phyloP scores from a whole-genome alignment of 192 early-diverging fungal genomes.

The Linnemannia exigua region DNA sequence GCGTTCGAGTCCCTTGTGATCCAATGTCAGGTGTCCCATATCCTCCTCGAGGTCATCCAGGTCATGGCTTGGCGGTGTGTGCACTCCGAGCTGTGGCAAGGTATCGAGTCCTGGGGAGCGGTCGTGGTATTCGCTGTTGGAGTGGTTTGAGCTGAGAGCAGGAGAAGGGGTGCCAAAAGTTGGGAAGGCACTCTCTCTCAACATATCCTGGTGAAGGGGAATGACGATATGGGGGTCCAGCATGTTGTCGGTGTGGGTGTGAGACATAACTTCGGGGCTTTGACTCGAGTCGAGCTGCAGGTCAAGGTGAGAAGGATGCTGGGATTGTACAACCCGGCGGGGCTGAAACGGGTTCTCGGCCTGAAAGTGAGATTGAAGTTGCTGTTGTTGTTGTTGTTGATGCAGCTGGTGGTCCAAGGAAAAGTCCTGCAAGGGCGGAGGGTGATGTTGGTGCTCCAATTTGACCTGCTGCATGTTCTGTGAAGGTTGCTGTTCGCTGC shows the following conservation, averaged over 20 bases:
- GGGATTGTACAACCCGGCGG: constrained; percentile 14
- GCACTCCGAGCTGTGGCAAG: constrained; percentile 24
- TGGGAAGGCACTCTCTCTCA: constrained; percentile 23
- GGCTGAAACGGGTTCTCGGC: constrained; percentile 12
- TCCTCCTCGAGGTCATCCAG: constrained; percentile 68
- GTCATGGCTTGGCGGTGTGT: constrained; percentile 54
- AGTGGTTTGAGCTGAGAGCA: constrained; percentile 38
- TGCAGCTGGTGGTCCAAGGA: not conserved
- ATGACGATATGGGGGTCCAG: constrained; percentile 25
- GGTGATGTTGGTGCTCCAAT: constrained; percentile 12
- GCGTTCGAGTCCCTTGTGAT: constrained; percentile 78
- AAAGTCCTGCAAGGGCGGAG: constrained; percentile 7
- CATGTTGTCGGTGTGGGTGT: constrained; percentile 23
- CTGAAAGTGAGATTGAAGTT: constrained; percentile 1
- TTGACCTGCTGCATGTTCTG: not conserved
- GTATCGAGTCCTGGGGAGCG: constrained; percentile 22
- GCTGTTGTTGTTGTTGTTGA: constrained; percentile 19
- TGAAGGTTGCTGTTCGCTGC: constrained; percentile 21
- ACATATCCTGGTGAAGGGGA: constrained; percentile 31
- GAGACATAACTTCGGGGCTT: constrained; percentile 22
- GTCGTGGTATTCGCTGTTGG: constrained; percentile 17
- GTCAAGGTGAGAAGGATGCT: constrained; percentile 19
- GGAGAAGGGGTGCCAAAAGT: constrained; percentile 47
- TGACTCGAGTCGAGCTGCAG: constrained; percentile 34
- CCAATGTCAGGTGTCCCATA: constrained; percentile 77